Evolutionary conservation across 352 stramenopile genomes (phyloP), one percentile per base, ranked within the genome.

Genomic region (Pythium guiyangense): DNA sequence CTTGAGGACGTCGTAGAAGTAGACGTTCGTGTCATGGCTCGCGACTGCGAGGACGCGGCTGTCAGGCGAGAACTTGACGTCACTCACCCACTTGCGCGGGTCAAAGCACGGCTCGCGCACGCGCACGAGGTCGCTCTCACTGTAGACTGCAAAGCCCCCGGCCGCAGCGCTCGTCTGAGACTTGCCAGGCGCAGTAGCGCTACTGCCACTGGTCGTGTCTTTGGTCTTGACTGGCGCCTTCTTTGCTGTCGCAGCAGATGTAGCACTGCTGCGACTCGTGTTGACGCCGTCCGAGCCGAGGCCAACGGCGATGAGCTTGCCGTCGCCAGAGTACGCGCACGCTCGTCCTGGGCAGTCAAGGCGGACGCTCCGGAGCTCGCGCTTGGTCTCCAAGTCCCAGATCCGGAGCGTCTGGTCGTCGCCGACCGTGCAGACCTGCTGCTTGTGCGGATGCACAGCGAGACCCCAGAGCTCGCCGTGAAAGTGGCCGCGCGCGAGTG

Each of bases 291-390:
- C 76, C 14, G 64, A 74, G 5, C 76, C 77, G n/a, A 82, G 54
- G 0, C 94, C 94, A 2, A 98, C 88, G 1, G 84, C 92, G 20
- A 98, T 91, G 44, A 93, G 69, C 34, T 84, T 81, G 0, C 92
- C 94, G 58, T 98, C 88, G 22, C 72, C 73, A 12, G 87, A 97
- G 57, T 96, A 97, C 15, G 77, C 78, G 47, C 88, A 95, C 18
- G 89, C 75, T 37, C 94, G 66, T 22, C 66, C 76, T 45, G 71
- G 72, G 25, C 70, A 58, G 2, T 84, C 74, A 27, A 88, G 45
- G 4, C 56, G 53, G 6, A 82, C 52, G 18, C 63, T 69, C 15
- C 71, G 71, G 1, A 85, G 10, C 52, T 87, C 69, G 49, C 59
- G 61, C 40, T 78, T 75, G 4, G 60, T 47, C 25, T 67, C 57